These are phyloP conservation scores for Fusarium falciforme DNA, from an alignment of 2,329 filamentous ascomycete species.

Conservation along the genomic window DNA sequence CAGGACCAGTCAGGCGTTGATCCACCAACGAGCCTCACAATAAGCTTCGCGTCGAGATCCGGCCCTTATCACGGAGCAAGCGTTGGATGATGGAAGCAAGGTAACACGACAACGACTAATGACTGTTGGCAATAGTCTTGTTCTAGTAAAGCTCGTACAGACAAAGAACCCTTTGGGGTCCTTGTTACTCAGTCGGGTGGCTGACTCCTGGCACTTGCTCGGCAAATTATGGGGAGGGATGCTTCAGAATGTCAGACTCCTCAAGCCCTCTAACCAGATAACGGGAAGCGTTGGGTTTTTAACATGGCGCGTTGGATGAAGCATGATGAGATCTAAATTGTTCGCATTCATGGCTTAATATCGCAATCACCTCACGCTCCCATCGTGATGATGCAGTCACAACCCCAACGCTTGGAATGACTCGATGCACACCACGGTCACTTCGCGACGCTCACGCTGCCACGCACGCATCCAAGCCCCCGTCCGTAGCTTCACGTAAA, in stretches of 20 bases:
- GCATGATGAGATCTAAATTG: background rate
- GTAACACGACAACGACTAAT: too few species aligned
- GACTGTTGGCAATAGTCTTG: too few species aligned
- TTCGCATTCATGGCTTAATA: background rate
- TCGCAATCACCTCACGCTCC: background rate
- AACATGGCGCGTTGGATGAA: background rate
- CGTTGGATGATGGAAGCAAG: too few species aligned
- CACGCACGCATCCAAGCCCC: conserved; percentile 21
- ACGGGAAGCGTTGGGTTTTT: conserved; percentile 2
- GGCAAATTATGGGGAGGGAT: too few species aligned
- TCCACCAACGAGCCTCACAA: background rate
- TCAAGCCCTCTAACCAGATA: background rate
- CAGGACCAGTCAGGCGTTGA: background rate
- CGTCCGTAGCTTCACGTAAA: conserved; percentile 15
- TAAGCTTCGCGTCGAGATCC: background rate
- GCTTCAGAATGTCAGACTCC: too few species aligned
- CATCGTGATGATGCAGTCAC: background rate
- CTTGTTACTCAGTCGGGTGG: too few species aligned
- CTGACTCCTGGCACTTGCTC: too few species aligned
- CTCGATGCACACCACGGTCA: background rate
- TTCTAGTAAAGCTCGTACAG: too few species aligned
- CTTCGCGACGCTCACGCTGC: conserved; percentile 12
- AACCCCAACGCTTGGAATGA: background rate
- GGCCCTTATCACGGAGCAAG: too few species aligned
- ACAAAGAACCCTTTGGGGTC: too few species aligned